Evolutionary conservation across 2,329 filamentous ascomycete species (phyloP), one percentile per base, ranked within the genome.

Genomic region (Penicillium freii): DNA sequence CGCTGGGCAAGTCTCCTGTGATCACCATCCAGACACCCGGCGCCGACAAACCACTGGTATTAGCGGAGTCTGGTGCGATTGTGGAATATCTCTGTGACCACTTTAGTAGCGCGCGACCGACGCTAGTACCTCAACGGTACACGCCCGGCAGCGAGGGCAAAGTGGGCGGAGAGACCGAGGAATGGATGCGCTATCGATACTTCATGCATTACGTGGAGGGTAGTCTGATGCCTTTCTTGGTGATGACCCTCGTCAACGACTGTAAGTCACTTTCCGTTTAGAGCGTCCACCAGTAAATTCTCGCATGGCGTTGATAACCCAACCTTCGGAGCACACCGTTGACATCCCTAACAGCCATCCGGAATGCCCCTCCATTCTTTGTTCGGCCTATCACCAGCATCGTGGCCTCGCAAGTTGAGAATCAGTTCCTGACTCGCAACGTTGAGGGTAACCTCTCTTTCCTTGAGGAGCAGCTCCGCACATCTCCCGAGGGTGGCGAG

Each of bases 181-280:
- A 78, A 59, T 87, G 83, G 81, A 69, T 85, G 68, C 77, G 84
- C 42, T 85, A 86, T 67, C 78, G 81, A 69, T 90, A 91, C 71
- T 85, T 85, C 64, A 84, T 96, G 81, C 89, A 96, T 72, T 97
- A 92, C 73, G 82, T 85, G 5, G 93, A 97, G 76, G 93, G 92
- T 11, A 90, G 84, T 59, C 76, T 97, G 60, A 94, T 95, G 87
- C 83, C 85, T 0, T 78, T 86, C 47, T 72, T 94, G 61, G 75
- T 92, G 1, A 74, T 90, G 60, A 77, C 80, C 15, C 70, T 94
- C 17, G 75, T 96, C 27, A 77, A 89, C 21, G 70, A 81, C 45
- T 77, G 82, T 81, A 78, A 66, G 80, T 73, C 13, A 15, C 11
- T 34, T 15, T n/a, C 52, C 5, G 4, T 19, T 27, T 23, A 9